Conservation (phyloP, 2,329 filamentous ascomycete species). For the Colletotrichum sp. region DNA sequence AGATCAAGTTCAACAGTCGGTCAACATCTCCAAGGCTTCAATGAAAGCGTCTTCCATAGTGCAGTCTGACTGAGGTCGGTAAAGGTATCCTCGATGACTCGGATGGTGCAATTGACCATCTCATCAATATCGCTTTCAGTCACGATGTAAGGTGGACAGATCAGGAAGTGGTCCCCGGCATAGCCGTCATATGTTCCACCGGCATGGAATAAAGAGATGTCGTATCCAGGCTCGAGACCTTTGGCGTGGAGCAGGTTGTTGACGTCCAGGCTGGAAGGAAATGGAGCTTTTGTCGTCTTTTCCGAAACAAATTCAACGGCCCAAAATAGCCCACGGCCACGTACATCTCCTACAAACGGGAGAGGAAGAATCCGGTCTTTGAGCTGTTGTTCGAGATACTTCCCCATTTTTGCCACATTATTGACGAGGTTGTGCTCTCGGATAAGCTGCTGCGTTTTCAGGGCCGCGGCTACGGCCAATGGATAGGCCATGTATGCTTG, state of each 20-base stretch:
- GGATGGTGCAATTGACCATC: neutral
- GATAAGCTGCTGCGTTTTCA: neutral
- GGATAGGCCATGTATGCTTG: neutral
- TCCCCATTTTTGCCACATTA: neutral
- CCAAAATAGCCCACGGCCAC: neutral
- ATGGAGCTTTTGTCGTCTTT: neutral
- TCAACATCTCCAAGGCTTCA: neutral
- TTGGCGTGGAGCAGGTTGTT: neutral
- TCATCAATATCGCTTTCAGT: neutral
- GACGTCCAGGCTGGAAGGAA: accelerated
- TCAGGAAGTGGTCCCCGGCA: neutral
- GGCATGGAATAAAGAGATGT: neutral
- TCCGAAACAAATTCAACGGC: neutral
- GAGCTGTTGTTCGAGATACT: neutral
- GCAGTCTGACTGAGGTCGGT: neutral
- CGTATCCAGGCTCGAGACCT: neutral
- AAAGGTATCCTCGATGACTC: neutral
- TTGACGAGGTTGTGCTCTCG: neutral
- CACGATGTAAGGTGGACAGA: neutral
- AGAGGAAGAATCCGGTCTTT: neutral
- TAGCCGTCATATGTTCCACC: neutral
- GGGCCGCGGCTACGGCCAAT: neutral
- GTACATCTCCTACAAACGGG: neutral
- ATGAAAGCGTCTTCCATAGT: neutral
- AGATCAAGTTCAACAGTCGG: neutral